A percentile compares a stretch with the other conserved stretches of the same genome.
Conservation (phyloP, 75 land plant species). For the Pinus tabuliformis region DNA sequence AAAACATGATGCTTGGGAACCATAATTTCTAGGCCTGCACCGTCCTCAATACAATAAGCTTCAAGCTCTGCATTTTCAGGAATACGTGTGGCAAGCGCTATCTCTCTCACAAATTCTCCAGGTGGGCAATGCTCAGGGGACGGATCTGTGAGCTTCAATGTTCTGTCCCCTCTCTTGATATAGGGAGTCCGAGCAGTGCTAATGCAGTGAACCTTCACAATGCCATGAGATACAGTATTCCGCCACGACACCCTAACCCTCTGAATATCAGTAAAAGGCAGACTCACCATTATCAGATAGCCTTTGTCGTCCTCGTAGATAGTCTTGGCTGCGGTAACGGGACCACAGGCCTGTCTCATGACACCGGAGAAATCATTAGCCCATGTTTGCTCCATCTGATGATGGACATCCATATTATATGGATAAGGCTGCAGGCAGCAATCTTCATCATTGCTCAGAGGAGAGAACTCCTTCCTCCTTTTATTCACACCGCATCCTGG, state of each 20-base stretch:
- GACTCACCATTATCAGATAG: conserved; percentile 87
- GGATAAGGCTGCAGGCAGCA: no score
- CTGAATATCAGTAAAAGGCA: no score
- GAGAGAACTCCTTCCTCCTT: no score
- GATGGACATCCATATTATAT: conserved; percentile 37
- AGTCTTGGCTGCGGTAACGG: conserved; percentile 91
- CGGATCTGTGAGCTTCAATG: conserved; percentile 87
- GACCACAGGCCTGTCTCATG: conserved; percentile 81
- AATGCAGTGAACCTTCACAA: conserved; percentile 79
- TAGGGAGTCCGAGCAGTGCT: conserved; percentile 75
- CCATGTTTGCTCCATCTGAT: conserved; percentile 67
- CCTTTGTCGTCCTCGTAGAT: conserved; percentile 96
- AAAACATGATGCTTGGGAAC: no score
- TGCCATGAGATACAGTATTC: no score
- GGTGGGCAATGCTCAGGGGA: conserved; percentile 95
- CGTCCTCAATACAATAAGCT: no score
- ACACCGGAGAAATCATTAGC: conserved; percentile 81
- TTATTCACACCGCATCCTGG: no score
- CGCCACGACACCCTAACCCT: no score
- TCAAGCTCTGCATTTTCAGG: no score
- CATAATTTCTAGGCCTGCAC: no score
- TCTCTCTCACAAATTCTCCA: neutral
- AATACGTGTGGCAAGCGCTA: no score
- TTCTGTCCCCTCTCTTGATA: conserved; percentile 80
- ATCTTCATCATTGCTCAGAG: no score